Evolutionary conservation across 176 grass and related monocot genomes (phyloP).

Genomic region (Alloteropsis semialata): DNA sequence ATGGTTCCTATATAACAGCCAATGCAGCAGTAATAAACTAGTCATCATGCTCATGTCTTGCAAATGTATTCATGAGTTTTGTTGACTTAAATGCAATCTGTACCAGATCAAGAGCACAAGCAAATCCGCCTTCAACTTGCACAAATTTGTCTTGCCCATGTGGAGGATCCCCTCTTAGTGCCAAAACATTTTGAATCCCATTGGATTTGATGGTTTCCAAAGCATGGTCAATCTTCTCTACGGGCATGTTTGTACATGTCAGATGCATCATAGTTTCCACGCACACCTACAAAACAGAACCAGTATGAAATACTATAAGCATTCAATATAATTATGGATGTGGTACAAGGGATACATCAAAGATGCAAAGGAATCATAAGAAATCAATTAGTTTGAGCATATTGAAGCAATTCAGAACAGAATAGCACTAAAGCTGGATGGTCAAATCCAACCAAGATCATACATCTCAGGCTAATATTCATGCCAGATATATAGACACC

Average conservation of each 20-base stretch:
- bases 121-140: conserved; percentile 77
- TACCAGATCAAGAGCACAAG: conserved; percentile 93
- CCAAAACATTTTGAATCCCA: conserved; percentile 96
- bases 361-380: neutral
- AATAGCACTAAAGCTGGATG: neutral
- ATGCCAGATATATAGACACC: neutral
- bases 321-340: neutral
- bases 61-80: neutral
- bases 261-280: conserved; percentile 98
- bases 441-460: conserved; percentile 9
- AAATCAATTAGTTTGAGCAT: neutral
- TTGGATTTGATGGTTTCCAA: conserved; percentile 73
- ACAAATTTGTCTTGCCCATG: conserved; percentile 87
- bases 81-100: neutral
- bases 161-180: conserved; percentile 83
- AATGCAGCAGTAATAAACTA: neutral
- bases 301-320: neutral
- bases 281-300: conserved; percentile 53
- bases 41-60: neutral
- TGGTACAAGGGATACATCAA: neutral
- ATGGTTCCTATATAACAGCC: conserved; percentile 1
- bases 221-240: conserved; percentile 86
- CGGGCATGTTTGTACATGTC: conserved; percentile 91
- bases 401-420: neutral
- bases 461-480: neutral